phyloP scores from a whole-genome alignment of 2,329 filamentous ascomycete genomes.

The Sporothrix brasiliensis region DNA sequence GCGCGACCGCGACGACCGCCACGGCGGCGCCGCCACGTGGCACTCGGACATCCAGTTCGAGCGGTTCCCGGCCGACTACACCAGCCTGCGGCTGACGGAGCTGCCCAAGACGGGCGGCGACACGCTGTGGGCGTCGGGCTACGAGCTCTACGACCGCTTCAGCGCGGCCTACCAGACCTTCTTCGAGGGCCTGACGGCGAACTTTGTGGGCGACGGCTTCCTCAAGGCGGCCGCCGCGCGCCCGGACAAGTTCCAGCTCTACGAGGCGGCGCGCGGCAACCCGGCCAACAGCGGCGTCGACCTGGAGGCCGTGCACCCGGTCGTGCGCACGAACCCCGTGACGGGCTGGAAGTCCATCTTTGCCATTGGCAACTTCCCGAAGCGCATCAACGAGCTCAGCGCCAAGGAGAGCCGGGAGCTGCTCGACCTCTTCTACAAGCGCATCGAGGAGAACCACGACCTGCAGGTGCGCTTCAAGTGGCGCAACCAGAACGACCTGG shows the following conservation, averaged over 20 bases:
- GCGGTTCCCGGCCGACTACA: conserved; percentile 51
- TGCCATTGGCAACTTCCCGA: conserved; percentile 55
- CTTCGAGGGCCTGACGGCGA: conserved; percentile 61
- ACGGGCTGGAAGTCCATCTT: conserved; percentile 62
- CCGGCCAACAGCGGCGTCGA: conserved; percentile 55
- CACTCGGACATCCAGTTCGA: conserved; percentile 56
- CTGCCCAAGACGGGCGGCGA: conserved; percentile 51
- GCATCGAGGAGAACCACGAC: conserved; percentile 60
- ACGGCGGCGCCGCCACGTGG: conserved; percentile 41
- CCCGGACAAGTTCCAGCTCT: conserved; percentile 50
- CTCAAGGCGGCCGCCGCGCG: conserved; percentile 48
- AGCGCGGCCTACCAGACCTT: conserved; percentile 53
- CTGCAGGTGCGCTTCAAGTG: conserved; percentile 55
- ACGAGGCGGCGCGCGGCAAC: conserved; percentile 50
- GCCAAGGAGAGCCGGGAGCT: conserved; percentile 53
- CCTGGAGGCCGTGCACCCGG: conserved; percentile 56
- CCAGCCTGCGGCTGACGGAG: conserved; percentile 49
- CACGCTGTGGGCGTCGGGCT: conserved; percentile 69
- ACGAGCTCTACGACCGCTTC: conserved; percentile 67
- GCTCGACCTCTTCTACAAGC: conserved; percentile 53
- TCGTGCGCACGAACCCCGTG: conserved; percentile 61
- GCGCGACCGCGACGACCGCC: conserved; percentile 29
- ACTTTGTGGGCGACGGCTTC: conserved; percentile 55
- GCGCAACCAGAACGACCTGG: conserved; percentile 52
- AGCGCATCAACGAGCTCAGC: conserved; percentile 55